Evolutionary conservation across 768 basidiomycete genomes (phyloP).

Genomic region (Boletus speciosus): DNA sequence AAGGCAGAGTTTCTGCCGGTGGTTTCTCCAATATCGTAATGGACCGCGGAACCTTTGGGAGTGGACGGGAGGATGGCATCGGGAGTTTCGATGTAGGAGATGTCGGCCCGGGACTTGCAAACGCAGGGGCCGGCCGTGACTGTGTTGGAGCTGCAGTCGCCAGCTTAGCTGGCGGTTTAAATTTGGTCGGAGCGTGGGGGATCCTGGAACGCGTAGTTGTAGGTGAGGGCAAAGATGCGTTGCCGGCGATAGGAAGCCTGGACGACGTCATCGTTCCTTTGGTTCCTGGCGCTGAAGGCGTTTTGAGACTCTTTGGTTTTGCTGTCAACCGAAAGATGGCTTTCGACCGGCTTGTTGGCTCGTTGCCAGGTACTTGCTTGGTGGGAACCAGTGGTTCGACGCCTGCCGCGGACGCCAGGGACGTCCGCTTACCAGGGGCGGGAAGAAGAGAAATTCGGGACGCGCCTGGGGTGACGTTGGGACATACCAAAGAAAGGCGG

Average conservation of each 20-base stretch:
- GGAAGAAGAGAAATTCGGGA: constrained; percentile 27
- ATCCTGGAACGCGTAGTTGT: constrained; percentile 14
- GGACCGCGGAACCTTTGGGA: constrained; percentile 11
- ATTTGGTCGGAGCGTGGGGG: constrained; percentile 23
- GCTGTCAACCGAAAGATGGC: constrained; percentile 29
- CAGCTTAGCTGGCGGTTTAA: constrained; percentile 30
- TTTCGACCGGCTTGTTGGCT: constrained; percentile 18
- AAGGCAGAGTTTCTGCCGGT: not conserved
- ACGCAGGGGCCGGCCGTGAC: constrained; percentile 9
- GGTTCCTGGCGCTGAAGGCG: constrained; percentile 2
- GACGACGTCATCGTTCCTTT: constrained; percentile 2
- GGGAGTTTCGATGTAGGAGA: constrained; percentile 23
- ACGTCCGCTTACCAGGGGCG: constrained; percentile 25
- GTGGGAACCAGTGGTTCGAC: constrained; percentile 15
- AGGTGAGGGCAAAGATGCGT: constrained; percentile 4
- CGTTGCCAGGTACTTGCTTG: not conserved
- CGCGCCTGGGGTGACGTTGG: not conserved
- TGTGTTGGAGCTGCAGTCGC: constrained; percentile 28
- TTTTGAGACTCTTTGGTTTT: constrained; percentile 24
- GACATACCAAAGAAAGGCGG: constrained; percentile 11
- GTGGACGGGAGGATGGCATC: constrained; percentile 12
- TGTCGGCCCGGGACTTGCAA: not conserved
- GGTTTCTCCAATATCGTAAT: constrained; percentile 2
- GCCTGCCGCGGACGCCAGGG: constrained; percentile 23
- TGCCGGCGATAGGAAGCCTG: constrained; percentile 14